Percentiles rank a stretch among this genome's conserved stretches.
Evolutionary conservation across 2,329 filamentous ascomycete species (phyloP).

Genomic region (Stachybotrys chartarum): DNA sequence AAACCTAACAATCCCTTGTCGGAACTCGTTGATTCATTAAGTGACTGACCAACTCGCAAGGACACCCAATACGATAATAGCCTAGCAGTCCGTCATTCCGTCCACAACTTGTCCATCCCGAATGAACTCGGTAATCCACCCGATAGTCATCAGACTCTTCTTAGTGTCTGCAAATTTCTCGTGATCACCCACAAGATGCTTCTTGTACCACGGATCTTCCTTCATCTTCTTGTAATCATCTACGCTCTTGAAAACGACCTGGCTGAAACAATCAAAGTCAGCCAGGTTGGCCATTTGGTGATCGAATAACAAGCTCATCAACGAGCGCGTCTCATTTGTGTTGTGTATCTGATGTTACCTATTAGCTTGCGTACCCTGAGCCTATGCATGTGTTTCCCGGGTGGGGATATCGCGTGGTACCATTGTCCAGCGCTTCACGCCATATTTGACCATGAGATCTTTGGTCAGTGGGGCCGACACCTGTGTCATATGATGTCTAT

Average conservation of each 20-base stretch:
- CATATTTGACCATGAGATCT: constrained; percentile 41
- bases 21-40: too few species aligned
- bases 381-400: too few species aligned
- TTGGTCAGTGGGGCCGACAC: constrained; percentile 38
- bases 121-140: constrained; percentile 35
- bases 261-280: constrained; percentile 41
- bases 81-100: neutral
- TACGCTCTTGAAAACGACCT: constrained; percentile 35
- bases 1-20: too few species aligned
- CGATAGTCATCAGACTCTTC: constrained; percentile 38
- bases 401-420: too few species aligned
- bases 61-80: too few species aligned
- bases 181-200: constrained; percentile 35
- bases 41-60: too few species aligned
- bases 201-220: constrained; percentile 39
- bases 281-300: constrained; percentile 40
- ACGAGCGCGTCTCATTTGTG: constrained; percentile 8
- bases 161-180: constrained; percentile 43
- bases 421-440: constrained; percentile 37
- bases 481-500: constrained; percentile 35
- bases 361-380: neutral
- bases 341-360: constrained; percentile 35
- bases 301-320: constrained; percentile 34
- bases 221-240: constrained; percentile 41
- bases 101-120: constrained; percentile 25